phyloP scores from a whole-genome alignment of 305 asterid species.

The Fraxinus dipetala region DNA sequence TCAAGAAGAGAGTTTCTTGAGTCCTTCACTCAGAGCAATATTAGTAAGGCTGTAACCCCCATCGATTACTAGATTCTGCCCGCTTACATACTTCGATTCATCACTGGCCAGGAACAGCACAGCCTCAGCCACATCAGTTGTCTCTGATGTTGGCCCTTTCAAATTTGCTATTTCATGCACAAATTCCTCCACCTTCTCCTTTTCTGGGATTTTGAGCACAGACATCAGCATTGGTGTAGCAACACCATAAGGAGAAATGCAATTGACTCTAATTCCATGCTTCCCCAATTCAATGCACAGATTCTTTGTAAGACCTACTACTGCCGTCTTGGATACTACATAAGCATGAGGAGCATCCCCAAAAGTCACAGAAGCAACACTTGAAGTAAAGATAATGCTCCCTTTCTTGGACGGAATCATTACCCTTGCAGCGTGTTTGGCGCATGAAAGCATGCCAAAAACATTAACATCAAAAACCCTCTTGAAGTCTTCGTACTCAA shows the following conservation, averaged over 20 bases:
- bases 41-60: conserved; percentile 51
- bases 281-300: conserved; percentile 33
- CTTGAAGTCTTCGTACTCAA: conserved; percentile 14
- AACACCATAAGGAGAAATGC: conserved; percentile 33
- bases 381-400: conserved; percentile 34
- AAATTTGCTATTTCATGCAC: conserved; percentile 27
- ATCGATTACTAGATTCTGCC: conserved; percentile 50
- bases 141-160: conserved; percentile 29
- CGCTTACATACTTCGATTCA: conserved; percentile 43
- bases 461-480: conserved; percentile 31
- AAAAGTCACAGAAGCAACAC: conserved; percentile 28
- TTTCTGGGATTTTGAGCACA: neutral
- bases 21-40: conserved; percentile 6
- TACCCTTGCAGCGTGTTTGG: conserved; percentile 33
- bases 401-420: conserved; percentile 25
- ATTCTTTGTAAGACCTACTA: conserved; percentile 30
- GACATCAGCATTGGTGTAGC: conserved; percentile 32
- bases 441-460: conserved; percentile 23
- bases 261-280: conserved; percentile 28
- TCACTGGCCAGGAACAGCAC: conserved; percentile 45
- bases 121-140: conserved; percentile 44
- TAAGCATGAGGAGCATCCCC: conserved; percentile 23
- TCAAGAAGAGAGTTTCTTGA: neutral
- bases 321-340: conserved; percentile 28
- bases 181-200: conserved; percentile 16